Conservation (phyloP, 1,139 yeast species). For the Geotrichum histeridarum region DNA sequence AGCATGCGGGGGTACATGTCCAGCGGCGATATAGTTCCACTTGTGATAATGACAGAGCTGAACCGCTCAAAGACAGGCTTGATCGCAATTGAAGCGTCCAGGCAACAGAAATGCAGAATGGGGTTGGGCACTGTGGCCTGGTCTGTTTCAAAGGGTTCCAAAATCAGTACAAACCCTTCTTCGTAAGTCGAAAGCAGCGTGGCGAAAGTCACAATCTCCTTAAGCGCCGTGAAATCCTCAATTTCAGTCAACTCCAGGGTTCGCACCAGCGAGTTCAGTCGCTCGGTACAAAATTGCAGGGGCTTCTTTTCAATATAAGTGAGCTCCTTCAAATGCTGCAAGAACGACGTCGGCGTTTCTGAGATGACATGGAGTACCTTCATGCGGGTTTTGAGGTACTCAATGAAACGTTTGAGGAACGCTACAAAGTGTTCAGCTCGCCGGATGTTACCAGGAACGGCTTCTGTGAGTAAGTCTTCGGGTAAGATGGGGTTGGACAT, state of each 20-base stretch:
- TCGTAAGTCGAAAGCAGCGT: constrained; percentile 93
- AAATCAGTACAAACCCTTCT: constrained; percentile 79
- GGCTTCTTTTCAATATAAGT: constrained; percentile 93
- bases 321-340: constrained; percentile 86
- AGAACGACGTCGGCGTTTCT: constrained; percentile 88
- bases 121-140: constrained; percentile 98
- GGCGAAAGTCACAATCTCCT: constrained; percentile 95
- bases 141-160: constrained; percentile 95
- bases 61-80: constrained; percentile 94
- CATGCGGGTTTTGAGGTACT: constrained; percentile 93
- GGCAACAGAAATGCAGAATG: constrained; percentile 85
- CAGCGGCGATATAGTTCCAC: constrained; percentile 96
- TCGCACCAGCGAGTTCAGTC: constrained; percentile 79
- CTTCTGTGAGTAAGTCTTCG: constrained; percentile 78
- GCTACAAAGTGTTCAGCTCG: constrained; percentile 96
- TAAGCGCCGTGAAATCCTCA: constrained; percentile 87
- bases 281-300: constrained; percentile 81
- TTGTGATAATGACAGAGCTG: constrained; percentile 89
- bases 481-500: constrained; percentile 87
- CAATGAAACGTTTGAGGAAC: constrained; percentile 84
- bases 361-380: constrained; percentile 94
- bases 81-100: constrained; percentile 96
- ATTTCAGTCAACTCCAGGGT: constrained; percentile 83
- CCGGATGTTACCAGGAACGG: constrained; percentile 93
- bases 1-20: constrained; percentile 99